Conservation (phyloP, 2,329 filamentous ascomycete genomes). For the Fusarium poae region DNA sequence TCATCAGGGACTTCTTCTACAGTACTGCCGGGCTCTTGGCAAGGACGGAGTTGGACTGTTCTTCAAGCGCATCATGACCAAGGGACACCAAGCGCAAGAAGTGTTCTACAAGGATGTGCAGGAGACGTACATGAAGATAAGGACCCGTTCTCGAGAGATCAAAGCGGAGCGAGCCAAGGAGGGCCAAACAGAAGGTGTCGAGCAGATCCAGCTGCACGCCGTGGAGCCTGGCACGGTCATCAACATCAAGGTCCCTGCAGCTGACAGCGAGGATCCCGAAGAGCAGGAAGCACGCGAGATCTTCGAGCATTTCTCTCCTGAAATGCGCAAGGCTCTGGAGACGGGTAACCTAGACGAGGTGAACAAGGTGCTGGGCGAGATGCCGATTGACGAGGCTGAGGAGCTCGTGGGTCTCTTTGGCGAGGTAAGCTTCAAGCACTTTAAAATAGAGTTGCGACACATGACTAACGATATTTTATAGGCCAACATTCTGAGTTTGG, state of each 20-base stretch:
- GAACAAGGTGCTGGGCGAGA: conserved; percentile 76
- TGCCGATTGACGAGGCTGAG: conserved; percentile 90
- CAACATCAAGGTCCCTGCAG: conserved; percentile 83
- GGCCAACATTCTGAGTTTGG: conserved; percentile 89
- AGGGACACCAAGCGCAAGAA: conserved; percentile 88
- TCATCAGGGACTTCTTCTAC: conserved; percentile 90
- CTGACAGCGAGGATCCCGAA: conserved; percentile 74
- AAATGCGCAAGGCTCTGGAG: conserved; percentile 84
- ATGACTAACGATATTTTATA: conserved; percentile 52
- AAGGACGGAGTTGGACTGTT: conserved; percentile 90
- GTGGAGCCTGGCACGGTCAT: conserved; percentile 94
- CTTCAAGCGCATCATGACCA: conserved; percentile 94
- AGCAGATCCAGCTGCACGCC: conserved; percentile 97
- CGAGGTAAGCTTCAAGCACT: conserved; percentile 63
- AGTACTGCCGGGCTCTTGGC: conserved; percentile 93
- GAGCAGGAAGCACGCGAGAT: conserved; percentile 76
- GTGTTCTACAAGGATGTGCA: conserved; percentile 95
- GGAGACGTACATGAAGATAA: conserved; percentile 86
- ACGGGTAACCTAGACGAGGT: conserved; percentile 82
- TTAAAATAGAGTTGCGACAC: neutral
- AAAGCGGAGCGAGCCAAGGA: conserved; percentile 65
- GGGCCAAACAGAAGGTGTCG: conserved; percentile 75
- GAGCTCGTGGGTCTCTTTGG: conserved; percentile 84
- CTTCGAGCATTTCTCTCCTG: conserved; percentile 86
- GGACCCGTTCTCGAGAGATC: conserved; percentile 80